Evolutionary conservation across 2,329 filamentous ascomycete genomes (phyloP).

Genomic region (Acarospora socialis): DNA sequence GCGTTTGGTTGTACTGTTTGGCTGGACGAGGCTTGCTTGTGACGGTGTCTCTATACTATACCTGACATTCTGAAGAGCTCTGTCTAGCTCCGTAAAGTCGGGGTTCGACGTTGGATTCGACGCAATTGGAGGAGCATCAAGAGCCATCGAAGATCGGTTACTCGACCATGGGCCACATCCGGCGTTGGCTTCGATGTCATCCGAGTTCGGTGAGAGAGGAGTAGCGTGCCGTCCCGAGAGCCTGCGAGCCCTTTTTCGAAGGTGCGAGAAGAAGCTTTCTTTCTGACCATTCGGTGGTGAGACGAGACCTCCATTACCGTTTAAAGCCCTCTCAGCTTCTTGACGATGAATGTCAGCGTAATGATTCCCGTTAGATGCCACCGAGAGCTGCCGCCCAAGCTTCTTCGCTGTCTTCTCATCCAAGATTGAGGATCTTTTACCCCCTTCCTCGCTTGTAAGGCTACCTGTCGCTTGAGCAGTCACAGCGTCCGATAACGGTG

Average conservation of each 20-base stretch:
- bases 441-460: conserved; percentile 39
- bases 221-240: conserved; percentile 84
- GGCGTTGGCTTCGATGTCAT: conserved; percentile 85
- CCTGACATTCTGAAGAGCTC: conserved; percentile 44
- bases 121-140: conserved; percentile 46
- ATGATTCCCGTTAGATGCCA: conserved; percentile 83
- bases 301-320: conserved; percentile 58
- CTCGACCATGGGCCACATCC: conserved; percentile 81
- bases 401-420: conserved; percentile 67
- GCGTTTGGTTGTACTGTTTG: conserved; percentile 17
- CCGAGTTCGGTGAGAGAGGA: conserved; percentile 61
- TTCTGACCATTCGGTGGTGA: conserved; percentile 71
- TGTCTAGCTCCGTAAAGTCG: conserved; percentile 46
- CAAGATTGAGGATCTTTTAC: conserved; percentile 25
- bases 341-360: conserved; percentile 81
- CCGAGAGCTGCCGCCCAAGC: conserved; percentile 83
- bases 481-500: conserved; percentile 86
- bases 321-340: conserved; percentile 81
- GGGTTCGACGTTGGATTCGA: no score
- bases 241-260: conserved; percentile 81
- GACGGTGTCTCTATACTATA: conserved; percentile 38
- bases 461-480: conserved; percentile 72
- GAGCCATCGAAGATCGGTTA: conserved; percentile 69
- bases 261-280: conserved; percentile 95
- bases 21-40: no score